Evolutionary conservation across 139 green algal species (phyloP).

Genomic region (Desmodesmus armatus): DNA sequence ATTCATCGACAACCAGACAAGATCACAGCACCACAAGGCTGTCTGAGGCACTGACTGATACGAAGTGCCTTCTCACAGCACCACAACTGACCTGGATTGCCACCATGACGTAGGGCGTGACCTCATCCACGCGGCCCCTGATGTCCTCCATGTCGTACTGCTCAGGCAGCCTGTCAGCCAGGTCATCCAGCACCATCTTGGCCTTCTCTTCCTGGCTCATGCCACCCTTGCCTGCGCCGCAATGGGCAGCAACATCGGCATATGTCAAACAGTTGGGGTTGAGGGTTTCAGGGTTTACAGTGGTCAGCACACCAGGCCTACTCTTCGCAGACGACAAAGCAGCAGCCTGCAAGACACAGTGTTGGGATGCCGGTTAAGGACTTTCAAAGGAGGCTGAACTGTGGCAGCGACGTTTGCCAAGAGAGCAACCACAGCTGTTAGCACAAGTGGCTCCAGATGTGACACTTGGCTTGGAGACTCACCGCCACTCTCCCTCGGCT

Average conservation of each 20-base stretch:
- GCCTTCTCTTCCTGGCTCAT: constrained; percentile 85
- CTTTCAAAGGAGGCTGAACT: too few species aligned
- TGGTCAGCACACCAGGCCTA: too few species aligned
- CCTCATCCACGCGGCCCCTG: constrained; percentile 79
- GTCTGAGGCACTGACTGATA: neutral
- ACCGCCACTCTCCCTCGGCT: constrained; percentile 74
- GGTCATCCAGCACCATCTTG: constrained; percentile 88
- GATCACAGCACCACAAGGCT: too few species aligned
- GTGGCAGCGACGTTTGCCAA: neutral
- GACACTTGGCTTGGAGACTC: neutral
- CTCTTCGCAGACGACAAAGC: too few species aligned
- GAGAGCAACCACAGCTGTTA: neutral
- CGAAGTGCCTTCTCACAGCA: neutral
- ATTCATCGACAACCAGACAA: too few species aligned
- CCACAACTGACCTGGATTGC: constrained; percentile 83
- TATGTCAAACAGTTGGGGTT: too few species aligned
- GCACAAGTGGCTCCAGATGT: neutral
- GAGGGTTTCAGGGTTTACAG: too few species aligned
- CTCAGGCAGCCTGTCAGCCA: constrained; percentile 87
- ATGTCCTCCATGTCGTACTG: constrained; percentile 92
- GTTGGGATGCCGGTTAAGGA: too few species aligned
- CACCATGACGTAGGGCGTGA: constrained; percentile 91
- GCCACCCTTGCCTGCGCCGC: constrained; percentile 66
- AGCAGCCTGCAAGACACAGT: neutral
- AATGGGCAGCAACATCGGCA: constrained; percentile 74